A percentile compares a stretch with the other conserved stretches of the same genome.
Conservation (phyloP, 768 basidiomycete species). For the Harrya chromipes region DNA sequence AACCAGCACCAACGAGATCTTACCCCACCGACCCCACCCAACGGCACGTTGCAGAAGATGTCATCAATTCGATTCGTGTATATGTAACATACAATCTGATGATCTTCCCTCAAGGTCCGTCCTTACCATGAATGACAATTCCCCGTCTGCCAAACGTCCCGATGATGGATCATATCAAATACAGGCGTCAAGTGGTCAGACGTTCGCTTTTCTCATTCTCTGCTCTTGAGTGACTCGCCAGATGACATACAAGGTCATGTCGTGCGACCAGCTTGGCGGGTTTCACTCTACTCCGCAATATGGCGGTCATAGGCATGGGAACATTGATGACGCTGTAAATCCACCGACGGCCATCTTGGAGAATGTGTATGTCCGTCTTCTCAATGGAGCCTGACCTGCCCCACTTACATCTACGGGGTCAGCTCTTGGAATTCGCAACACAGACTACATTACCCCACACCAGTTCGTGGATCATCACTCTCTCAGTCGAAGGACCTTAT, state of each 20-base stretch:
- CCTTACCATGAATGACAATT: slow-evolving; percentile 15
- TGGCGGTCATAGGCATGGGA: slow-evolving; percentile 9
- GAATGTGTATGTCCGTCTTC: slow-evolving; percentile 21
- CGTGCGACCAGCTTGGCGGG: slow-evolving; percentile 23
- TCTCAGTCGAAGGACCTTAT: too few relatives aligned
- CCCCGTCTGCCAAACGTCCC: slow-evolving; percentile 12
- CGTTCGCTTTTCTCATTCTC: slow-evolving; percentile 8
- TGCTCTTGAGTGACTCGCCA: slow-evolving; percentile 10
- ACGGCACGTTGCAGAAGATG: slow-evolving; percentile 29
- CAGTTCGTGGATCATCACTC: slow-evolving; percentile 16
- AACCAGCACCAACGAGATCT: slow-evolving; percentile 21
- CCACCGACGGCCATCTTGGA: slow-evolving; percentile 27
- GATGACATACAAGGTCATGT: slow-evolving; percentile 25
- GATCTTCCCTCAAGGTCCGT: slow-evolving; percentile 35
- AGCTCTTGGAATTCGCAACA: slow-evolving; percentile 24
- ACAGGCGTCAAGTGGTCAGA: slow-evolving; percentile 15
- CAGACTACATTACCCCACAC: slow-evolving; percentile 27
- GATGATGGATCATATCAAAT: slow-evolving; percentile 22
- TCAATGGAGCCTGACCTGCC: slow-evolving; percentile 7
- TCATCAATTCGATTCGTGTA: slow-evolving; percentile 26
- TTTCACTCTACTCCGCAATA: slow-evolving; percentile 25
- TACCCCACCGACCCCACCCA: slow-evolving; percentile 27
- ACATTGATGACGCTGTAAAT: slow-evolving; percentile 21
- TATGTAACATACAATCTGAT: slow-evolving; percentile 28
- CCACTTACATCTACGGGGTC: slow-evolving; percentile 25